Evolutionary conservation across 805 yeast species (phyloP).

Genomic region (Nakazawaea sp.): DNA sequence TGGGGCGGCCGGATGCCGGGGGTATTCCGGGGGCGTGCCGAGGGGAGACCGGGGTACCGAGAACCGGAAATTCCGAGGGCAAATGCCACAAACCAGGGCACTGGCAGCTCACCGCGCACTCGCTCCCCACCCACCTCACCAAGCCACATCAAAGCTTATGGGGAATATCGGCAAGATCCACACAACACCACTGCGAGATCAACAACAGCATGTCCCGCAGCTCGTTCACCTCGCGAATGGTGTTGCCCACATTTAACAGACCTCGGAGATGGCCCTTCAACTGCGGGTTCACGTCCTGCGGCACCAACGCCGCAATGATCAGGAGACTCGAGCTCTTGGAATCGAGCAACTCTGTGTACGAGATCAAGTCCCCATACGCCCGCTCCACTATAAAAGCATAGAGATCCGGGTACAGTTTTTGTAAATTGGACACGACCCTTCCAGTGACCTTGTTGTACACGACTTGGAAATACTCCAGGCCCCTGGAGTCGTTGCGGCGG

Average conservation of each 20-base stretch:
- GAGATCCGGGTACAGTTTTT: constrained; percentile 76
- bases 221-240: constrained; percentile 52
- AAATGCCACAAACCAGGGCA: too few relatives aligned
- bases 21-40: too few relatives aligned
- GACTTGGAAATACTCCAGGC: constrained; percentile 67
- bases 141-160: too few relatives aligned
- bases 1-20: too few relatives aligned
- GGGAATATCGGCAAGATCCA: constrained; percentile 39
- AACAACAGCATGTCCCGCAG: constrained; percentile 57
- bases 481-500: constrained; percentile 21
- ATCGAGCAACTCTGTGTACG: constrained; percentile 54
- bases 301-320: constrained; percentile 73
- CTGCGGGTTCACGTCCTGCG: constrained; percentile 92
- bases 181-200: constrained; percentile 69
- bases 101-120: too few relatives aligned
- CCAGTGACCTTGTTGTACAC: constrained; percentile 71
- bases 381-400: constrained; percentile 66
- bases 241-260: constrained; percentile 73
- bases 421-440: constrained; percentile 62
- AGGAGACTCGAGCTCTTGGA: constrained; percentile 72
- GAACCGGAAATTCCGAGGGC: too few relatives aligned
- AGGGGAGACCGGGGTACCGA: too few relatives aligned
- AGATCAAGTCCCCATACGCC: constrained; percentile 73
- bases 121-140: too few relatives aligned
- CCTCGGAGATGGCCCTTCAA: constrained; percentile 87